Evolutionary conservation across 768 basidiomycete genomes (phyloP).

Genomic region (Tricholoma terreum): DNA sequence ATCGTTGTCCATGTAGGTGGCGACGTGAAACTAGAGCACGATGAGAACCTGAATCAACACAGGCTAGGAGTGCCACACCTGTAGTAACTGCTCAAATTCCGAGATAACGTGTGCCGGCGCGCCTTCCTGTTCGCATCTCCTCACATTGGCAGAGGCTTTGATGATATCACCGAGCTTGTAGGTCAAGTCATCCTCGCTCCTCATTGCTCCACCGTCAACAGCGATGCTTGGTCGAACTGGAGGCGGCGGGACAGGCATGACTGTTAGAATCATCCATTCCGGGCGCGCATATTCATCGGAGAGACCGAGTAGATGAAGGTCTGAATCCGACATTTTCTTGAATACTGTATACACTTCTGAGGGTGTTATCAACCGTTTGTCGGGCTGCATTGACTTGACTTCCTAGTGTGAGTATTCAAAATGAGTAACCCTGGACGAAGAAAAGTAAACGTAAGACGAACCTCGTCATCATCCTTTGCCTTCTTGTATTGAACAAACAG

Average conservation of each 20-base stretch:
- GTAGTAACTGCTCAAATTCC: constrained; percentile 94
- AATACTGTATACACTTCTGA: constrained; percentile 92
- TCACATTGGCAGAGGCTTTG: constrained; percentile 89
- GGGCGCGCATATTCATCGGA: constrained; percentile 96
- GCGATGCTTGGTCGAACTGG: constrained; percentile 98
- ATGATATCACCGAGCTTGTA: constrained; percentile 97
- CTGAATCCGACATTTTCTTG: constrained; percentile 90
- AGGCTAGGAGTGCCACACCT: constrained; percentile 45
- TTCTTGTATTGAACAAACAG: constrained; percentile 94
- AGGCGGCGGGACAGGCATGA: constrained; percentile 95
- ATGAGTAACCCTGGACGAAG: constrained; percentile 9
- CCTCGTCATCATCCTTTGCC: constrained; percentile 93
- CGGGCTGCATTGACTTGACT: constrained; percentile 74
- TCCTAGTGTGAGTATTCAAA: constrained; percentile 46
- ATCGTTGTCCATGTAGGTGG: constrained; percentile 99
- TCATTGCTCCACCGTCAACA: constrained; percentile 94
- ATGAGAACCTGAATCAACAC: constrained; percentile 6
- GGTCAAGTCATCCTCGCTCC: constrained; percentile 97
- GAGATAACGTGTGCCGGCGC: constrained; percentile 94
- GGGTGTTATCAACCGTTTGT: constrained; percentile 79
- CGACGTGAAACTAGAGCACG: constrained; percentile 84
- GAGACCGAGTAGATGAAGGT: constrained; percentile 85
- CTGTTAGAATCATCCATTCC: constrained; percentile 99
- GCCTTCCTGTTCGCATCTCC: constrained; percentile 92
- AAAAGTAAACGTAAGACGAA: constrained; percentile 36